phyloP scores from a whole-genome alignment of 73 alveolate genomes.

The Paramecium sonneborni region DNA sequence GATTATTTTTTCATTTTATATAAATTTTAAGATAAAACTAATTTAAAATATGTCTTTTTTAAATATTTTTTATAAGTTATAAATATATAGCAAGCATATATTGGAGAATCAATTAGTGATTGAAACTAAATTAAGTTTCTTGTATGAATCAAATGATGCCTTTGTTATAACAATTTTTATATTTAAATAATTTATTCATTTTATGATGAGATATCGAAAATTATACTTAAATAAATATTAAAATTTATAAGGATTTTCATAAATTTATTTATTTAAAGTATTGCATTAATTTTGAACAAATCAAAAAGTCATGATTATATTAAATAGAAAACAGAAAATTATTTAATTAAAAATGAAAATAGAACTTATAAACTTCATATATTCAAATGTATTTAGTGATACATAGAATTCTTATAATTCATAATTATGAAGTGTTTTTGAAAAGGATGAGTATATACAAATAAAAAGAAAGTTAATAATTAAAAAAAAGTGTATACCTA shows the following conservation, averaged over 20 bases:
- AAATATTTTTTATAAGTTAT: neutral
- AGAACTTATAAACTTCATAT: neutral
- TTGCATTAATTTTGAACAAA: neutral
- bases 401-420: too few relatives aligned
- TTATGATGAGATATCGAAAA: too few relatives aligned
- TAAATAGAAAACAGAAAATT: too few relatives aligned
- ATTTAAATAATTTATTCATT: too few relatives aligned
- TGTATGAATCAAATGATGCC: neutral
- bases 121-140: neutral
- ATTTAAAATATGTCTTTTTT: neutral
- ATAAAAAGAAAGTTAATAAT: too few relatives aligned
- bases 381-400: too few relatives aligned
- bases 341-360: too few relatives aligned
- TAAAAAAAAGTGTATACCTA: too few relatives aligned
- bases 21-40: neutral
- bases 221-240: neutral
- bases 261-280: neutral
- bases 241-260: constrained; percentile 12
- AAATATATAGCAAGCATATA: neutral
- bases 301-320: too few relatives aligned
- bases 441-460: too few relatives aligned
- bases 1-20: neutral
- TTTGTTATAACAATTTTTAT: neutral
- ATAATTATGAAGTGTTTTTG: too few relatives aligned
- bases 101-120: neutral